Percentiles rank a stretch among this genome's conserved stretches.
Evolutionary conservation across 2,329 filamentous ascomycete genomes (phyloP).

Genomic region (Claviceps purpurea): DNA sequence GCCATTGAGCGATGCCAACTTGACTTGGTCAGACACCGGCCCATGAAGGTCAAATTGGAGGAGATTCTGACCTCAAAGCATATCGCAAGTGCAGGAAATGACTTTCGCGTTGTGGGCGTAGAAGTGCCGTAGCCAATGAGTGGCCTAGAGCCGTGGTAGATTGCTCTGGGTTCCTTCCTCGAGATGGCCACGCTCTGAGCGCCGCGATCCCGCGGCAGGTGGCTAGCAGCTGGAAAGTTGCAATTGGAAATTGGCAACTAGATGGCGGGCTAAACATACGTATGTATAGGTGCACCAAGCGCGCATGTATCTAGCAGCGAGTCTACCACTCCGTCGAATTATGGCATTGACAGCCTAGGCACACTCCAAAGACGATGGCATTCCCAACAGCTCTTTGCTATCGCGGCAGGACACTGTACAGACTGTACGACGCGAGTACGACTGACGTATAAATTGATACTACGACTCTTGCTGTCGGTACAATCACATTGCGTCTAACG

Average conservation of each 20-base stretch:
- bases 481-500: not conserved
- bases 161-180: not conserved
- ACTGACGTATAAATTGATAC: not conserved
- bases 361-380: not conserved
- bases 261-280: not conserved
- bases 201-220: not conserved
- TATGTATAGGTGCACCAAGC: slow-evolving; percentile 1
- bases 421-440: not conserved
- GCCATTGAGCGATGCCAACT: not conserved
- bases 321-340: not conserved
- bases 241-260: not conserved
- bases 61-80: not conserved
- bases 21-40: not conserved
- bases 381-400: not conserved
- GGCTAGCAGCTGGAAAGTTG: not conserved
- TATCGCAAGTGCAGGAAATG: not conserved
- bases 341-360: not conserved
- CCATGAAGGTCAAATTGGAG: not conserved
- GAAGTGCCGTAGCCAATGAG: not conserved
- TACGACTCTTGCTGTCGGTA: not conserved
- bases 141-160: not conserved
- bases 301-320: not conserved
- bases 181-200: no score
- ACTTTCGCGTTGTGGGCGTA: not conserved
- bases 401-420: not conserved